Conservation (phyloP, 805 yeast genomes). For the Candida loeiensis region DNA sequence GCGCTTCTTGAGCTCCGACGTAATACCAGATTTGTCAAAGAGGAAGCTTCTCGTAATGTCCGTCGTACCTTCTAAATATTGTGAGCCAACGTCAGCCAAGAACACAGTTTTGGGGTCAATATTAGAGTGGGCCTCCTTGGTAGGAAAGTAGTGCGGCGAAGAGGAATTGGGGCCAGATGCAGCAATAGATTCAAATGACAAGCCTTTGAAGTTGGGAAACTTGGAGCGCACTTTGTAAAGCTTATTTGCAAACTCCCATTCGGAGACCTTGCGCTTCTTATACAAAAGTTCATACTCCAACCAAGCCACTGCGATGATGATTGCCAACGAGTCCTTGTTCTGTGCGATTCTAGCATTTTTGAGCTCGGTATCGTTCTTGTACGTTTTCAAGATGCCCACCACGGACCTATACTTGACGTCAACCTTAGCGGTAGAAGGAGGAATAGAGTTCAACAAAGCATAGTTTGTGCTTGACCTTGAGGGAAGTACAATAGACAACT, state of each 20-base stretch:
- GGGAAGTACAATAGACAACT: slow-evolving; percentile 30
- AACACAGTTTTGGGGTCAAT: slow-evolving; percentile 69
- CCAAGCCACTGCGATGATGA: slow-evolving; percentile 79
- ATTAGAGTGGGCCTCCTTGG: slow-evolving; percentile 50
- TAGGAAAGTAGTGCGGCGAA: slow-evolving; percentile 72
- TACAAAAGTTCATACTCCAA: slow-evolving; percentile 53
- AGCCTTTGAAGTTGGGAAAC: slow-evolving; percentile 55
- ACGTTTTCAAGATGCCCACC: slow-evolving; percentile 56
- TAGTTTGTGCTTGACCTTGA: slow-evolving; percentile 26
- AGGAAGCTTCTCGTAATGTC: slow-evolving; percentile 90
- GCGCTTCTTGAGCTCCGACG: slow-evolving; percentile 51
- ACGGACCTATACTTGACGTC: slow-evolving; percentile 27
- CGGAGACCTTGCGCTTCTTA: slow-evolving; percentile 45
- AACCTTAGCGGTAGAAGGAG: slow-evolving; percentile 25
- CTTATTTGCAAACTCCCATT: slow-evolving; percentile 62
- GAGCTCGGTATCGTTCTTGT: slow-evolving; percentile 72
- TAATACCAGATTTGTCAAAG: slow-evolving; percentile 39
- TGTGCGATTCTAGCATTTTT: slow-evolving; percentile 74
- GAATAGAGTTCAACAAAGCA: slow-evolving; percentile 30
- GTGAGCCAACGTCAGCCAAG: slow-evolving; percentile 88
- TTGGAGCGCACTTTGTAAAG: slow-evolving; percentile 53
- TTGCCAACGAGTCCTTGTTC: slow-evolving; percentile 75
- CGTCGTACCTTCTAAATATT: slow-evolving; percentile 90
- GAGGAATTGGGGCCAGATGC: slow-evolving; percentile 76
- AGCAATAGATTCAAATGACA: slow-evolving; percentile 74